phyloP scores from a whole-genome alignment of 306 rosid genomes.

The Chamaecrista fasciculata region DNA sequence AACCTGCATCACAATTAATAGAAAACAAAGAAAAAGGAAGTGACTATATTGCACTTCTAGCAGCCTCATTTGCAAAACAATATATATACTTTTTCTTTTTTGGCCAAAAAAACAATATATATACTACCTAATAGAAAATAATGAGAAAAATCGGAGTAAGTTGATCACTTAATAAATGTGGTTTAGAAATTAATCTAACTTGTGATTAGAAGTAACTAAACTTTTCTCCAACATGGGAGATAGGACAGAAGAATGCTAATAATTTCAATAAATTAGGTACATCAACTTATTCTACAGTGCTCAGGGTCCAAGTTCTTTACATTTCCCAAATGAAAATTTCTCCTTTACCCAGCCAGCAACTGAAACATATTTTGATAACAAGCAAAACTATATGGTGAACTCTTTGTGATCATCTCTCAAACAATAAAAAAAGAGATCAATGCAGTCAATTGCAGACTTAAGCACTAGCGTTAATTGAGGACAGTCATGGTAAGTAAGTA shows the following conservation, averaged over 20 bases:
- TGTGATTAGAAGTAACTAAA: neutral
- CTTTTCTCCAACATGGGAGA: neutral
- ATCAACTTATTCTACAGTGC: neutral
- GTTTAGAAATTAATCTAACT: neutral
- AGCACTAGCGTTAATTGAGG: too few relatives aligned
- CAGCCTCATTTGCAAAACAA: neutral
- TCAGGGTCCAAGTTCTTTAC: neutral
- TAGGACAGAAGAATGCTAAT: neutral
- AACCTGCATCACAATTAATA: slow-evolving; percentile 55
- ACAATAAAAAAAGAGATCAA: too few relatives aligned
- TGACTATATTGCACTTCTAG: neutral
- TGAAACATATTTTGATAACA: neutral
- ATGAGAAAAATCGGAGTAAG: neutral
- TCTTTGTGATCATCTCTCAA: too few relatives aligned
- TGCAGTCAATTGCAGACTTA: too few relatives aligned
- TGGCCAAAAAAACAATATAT: too few relatives aligned
- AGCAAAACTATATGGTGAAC: too few relatives aligned
- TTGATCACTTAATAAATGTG: neutral
- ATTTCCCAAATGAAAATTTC: neutral
- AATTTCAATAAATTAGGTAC: neutral
- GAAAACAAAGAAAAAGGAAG: neutral
- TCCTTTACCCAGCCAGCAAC: neutral
- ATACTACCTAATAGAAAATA: neutral
- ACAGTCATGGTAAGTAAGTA: too few relatives aligned
- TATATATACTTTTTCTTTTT: too few relatives aligned